Conservation (phyloP, 2,329 filamentous ascomycete genomes). For the Arthrobotrys musiformis region DNA sequence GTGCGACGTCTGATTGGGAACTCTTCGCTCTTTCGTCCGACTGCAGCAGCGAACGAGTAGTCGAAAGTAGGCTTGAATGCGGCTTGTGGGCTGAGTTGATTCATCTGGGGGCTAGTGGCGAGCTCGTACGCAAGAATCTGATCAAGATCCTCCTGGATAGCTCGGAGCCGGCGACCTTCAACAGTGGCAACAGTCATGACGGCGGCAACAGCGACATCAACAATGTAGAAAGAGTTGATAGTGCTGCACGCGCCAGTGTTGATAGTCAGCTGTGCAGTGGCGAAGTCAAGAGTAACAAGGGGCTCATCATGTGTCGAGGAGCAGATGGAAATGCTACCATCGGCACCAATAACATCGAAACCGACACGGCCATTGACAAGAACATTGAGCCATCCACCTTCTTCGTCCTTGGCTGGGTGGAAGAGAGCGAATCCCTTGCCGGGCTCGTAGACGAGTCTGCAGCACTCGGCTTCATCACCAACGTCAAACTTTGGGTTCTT, state of each 20-base stretch:
- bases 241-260: conserved; percentile 58
- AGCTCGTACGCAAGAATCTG: conserved; percentile 53
- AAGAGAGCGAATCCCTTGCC: conserved; percentile 58
- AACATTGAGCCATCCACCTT: conserved; percentile 59
- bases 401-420: conserved; percentile 58
- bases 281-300: conserved; percentile 59
- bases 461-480: conserved; percentile 59
- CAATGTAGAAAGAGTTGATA: conserved; percentile 59
- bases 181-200: conserved; percentile 59
- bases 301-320: conserved; percentile 58
- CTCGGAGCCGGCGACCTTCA: conserved; percentile 57
- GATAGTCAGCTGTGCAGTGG: conserved; percentile 54
- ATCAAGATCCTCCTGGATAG: conserved; percentile 55
- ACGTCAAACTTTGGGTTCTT: conserved; percentile 57
- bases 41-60: conserved; percentile 49
- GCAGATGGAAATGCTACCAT: conserved; percentile 58
- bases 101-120: conserved; percentile 43
- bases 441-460: conserved; percentile 57
- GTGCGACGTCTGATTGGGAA: conserved; percentile 8
- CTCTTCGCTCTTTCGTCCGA: conserved; percentile 37
- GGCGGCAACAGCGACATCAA: conserved; percentile 59
- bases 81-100: conserved; percentile 37
- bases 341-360: conserved; percentile 57
- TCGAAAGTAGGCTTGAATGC: conserved; percentile 39
- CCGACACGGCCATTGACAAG: conserved; percentile 58